Conservation (phyloP, 495 filamentous ascomycete species). For the Entonaema liquescens region DNA sequence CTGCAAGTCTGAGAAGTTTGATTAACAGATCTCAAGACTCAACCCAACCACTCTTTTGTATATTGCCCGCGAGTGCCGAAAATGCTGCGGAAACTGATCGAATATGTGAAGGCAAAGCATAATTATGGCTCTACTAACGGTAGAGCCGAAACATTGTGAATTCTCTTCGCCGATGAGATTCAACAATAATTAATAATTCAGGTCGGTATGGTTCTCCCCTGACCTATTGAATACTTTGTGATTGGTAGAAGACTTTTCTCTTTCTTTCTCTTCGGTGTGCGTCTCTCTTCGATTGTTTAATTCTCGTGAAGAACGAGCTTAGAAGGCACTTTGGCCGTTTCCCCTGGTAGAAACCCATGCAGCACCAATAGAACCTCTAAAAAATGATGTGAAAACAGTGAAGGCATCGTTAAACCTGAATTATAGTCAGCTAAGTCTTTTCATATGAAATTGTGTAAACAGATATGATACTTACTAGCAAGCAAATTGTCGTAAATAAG, state of each 20-base stretch:
- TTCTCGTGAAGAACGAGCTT: background rate
- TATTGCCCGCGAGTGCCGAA: background rate
- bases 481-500: conserved; percentile 1
- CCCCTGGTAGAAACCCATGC: background rate
- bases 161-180: conserved; percentile 13
- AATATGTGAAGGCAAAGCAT: conserved; percentile 11
- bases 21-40: background rate
- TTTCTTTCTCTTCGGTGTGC: background rate
- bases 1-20: background rate
- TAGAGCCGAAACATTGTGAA: conserved; percentile 6
- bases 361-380: background rate
- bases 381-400: conserved; percentile 2
- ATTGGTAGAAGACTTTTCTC: conserved; percentile 16
- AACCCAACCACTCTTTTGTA: background rate
- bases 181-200: conserved; percentile 10
- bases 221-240: conserved; percentile 13
- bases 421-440: conserved; percentile 1
- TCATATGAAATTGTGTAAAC: too few species aligned
- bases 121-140: background rate
- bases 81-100: background rate
- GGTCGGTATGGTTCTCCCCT: conserved; percentile 15
- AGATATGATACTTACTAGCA: conserved; percentile 1
- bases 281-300: conserved; percentile 2
- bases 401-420: conserved; percentile 3
- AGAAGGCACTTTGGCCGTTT: background rate